phyloP scores from a whole-genome alignment of 2,329 filamentous ascomycete species.

The Stagonosporopsis rhizophila region DNA sequence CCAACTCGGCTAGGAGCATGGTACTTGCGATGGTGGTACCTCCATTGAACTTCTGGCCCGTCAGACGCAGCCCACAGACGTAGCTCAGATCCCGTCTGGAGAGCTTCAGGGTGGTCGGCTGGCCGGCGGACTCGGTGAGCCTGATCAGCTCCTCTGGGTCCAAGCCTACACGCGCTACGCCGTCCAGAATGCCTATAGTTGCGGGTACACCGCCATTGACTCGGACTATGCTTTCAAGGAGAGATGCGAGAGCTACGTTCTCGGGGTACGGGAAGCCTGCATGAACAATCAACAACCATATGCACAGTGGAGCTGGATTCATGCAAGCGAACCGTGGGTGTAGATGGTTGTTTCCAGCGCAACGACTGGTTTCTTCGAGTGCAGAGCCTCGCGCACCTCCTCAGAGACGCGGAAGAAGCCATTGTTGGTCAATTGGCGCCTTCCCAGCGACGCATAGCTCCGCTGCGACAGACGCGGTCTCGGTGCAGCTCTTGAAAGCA shows the following conservation, averaged over 20 bases:
- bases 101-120: constrained; percentile 76
- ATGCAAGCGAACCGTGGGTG: constrained; percentile 73
- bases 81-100: constrained; percentile 88
- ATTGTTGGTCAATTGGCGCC: constrained; percentile 48
- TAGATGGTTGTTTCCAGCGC: constrained; percentile 97
- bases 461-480: constrained; percentile 25
- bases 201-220: constrained; percentile 80
- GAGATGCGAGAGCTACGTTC: constrained; percentile 76
- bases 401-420: constrained; percentile 75
- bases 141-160: constrained; percentile 72
- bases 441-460: constrained; percentile 10
- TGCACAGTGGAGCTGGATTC: not conserved
- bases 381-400: constrained; percentile 80
- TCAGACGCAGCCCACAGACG: constrained; percentile 73
- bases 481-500: constrained; percentile 25
- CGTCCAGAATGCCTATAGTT: constrained; percentile 86
- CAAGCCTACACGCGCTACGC: constrained; percentile 82
- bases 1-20: constrained; percentile 85
- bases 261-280: constrained; percentile 74
- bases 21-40: constrained; percentile 94
- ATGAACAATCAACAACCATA: constrained; percentile 15
- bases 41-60: constrained; percentile 75
- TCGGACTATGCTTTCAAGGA: constrained; percentile 82
- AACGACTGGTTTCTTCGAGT: constrained; percentile 79
- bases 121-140: constrained; percentile 70